Percentiles rank a stretch among this genome's conserved stretches.
phyloP scores from a whole-genome alignment of 1,284 basidiomycete species.

The Coniferiporia sulphurascens region DNA sequence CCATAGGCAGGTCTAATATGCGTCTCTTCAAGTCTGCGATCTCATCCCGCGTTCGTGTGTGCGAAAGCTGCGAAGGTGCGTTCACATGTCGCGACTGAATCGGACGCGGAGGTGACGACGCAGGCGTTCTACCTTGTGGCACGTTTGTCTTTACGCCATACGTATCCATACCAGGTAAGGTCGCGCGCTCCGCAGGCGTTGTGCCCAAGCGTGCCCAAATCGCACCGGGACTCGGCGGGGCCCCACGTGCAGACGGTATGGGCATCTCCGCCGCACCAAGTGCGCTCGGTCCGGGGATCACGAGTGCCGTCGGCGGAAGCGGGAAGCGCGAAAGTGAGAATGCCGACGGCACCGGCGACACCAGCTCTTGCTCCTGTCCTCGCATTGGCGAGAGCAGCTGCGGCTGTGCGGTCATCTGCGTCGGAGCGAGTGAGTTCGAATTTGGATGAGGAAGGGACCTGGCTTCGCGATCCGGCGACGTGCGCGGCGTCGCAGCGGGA shows the following conservation, averaged over 20 bases:
- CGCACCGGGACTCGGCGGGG: constrained; percentile 2
- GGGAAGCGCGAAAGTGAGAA: constrained; percentile 6
- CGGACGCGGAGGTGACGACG: neutral
- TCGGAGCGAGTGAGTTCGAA: neutral
- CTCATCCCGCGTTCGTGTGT: constrained; percentile 8
- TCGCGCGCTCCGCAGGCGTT: constrained; percentile 4
- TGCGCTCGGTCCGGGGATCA: constrained; percentile 2
- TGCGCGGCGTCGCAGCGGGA: constrained; percentile 10
- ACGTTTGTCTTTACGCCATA: no score
- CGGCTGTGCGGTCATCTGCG: neutral
- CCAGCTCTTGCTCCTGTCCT: neutral
- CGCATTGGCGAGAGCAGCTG: neutral
- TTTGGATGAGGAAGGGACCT: no score
- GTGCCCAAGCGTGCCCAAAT: neutral
- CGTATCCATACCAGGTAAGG: constrained; percentile 1
- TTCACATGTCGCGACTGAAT: neutral
- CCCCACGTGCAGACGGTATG: neutral
- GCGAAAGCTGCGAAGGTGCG: neutral
- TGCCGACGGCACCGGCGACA: constrained; percentile 2
- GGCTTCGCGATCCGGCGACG: neutral
- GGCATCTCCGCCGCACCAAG: constrained; percentile 7
- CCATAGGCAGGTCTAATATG: constrained; percentile 4
- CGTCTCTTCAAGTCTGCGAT: constrained; percentile 11
- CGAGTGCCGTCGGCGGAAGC: neutral
- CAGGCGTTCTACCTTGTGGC: no score